Base-by-base conservation (phyloP, 2,329 filamentous ascomycete species). In the Fusarium gaditjirri region DNA sequence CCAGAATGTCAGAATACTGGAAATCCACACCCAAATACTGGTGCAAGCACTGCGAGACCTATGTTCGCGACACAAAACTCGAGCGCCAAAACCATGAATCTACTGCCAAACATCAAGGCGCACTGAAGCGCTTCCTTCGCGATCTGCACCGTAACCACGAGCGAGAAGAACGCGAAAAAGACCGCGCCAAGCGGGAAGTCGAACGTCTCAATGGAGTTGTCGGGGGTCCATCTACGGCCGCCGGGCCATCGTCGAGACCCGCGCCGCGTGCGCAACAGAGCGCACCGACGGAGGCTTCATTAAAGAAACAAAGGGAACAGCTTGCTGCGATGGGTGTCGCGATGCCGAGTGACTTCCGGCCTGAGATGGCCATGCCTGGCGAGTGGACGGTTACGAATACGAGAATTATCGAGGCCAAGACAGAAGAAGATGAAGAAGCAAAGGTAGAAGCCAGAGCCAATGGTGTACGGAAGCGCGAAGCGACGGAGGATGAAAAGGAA, bases 11-110 rank as follows among this genome's bases (percentile, higher is more conserved):
- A 1, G 96, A 98, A 86, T 97, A 97, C 84, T 98, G 96, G 96
- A 98, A 98, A 81, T 98, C 95, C 25, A 97, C 95, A 81, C 95
- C 95, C 10, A 95, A 92, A 80, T 97, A 97, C 84, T 98, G 95
- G 94, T 99, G 96, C 89, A 98, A 98, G 82, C 94, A 97, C 86
- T 99, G 96, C 88, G 90, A 90, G 79, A 89, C 89, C 79, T 98
- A 91, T 82, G 93, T 99, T 54, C 93, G 94, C 83, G 96, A 99
- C 85, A 98, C 95, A 27, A 91, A 94, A 75, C 90, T 98, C 81
- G 95, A 97, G 81, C 92, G 92, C 76, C 88, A 91, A 73, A 95
- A 98, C 82, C 95, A 98, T 83, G 95, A 98, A 82, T 89, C 93
- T 31, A 97, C 94, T 0, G 91, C 85, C 19, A 94, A 92, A 80